These are phyloP conservation scores for Voacanga thouarsii DNA, from an alignment of 257 asterid genomes.

Conservation along the genomic window DNA sequence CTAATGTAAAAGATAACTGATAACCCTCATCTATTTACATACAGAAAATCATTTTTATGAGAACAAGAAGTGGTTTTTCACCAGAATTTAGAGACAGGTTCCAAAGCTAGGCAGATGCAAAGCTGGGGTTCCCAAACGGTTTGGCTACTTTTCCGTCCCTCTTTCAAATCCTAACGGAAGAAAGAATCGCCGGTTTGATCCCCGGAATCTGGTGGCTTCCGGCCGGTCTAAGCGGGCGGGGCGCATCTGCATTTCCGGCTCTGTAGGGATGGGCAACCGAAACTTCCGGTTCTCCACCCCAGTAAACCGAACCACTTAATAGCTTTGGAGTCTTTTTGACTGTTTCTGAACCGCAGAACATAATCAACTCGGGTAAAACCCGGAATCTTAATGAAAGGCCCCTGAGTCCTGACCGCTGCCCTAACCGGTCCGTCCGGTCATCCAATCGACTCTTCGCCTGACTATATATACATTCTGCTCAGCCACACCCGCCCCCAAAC, in stretches of 20 bases:
- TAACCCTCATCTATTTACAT: neutral
- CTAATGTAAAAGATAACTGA: neutral
- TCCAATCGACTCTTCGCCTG: constrained; percentile 36
- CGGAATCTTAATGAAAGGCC: neutral
- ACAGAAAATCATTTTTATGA: neutral
- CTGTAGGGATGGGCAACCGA: constrained; percentile 6
- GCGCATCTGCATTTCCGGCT: constrained; percentile 4
- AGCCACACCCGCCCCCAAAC: constrained; percentile 22
- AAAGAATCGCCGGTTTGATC: neutral
- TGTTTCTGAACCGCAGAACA: neutral
- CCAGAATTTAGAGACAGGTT: neutral
- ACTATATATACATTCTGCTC: neutral
- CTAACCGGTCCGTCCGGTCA: constrained; percentile 57
- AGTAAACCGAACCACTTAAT: neutral
- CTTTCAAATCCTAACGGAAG: neutral
- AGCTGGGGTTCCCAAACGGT: too few species aligned
- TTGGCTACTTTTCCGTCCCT: too few species aligned
- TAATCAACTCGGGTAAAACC: constrained; percentile 14
- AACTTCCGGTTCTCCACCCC: constrained; percentile 13
- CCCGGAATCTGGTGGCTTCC: neutral
- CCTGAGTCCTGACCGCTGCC: constrained; percentile 13
- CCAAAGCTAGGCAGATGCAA: too few species aligned
- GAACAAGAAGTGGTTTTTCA: neutral
- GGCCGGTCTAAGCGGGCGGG: neutral
- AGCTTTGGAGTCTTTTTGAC: neutral